These are phyloP conservation scores for Saturnispora saitoi DNA, from an alignment of 805 yeast genomes.

Conservation along the genomic window DNA sequence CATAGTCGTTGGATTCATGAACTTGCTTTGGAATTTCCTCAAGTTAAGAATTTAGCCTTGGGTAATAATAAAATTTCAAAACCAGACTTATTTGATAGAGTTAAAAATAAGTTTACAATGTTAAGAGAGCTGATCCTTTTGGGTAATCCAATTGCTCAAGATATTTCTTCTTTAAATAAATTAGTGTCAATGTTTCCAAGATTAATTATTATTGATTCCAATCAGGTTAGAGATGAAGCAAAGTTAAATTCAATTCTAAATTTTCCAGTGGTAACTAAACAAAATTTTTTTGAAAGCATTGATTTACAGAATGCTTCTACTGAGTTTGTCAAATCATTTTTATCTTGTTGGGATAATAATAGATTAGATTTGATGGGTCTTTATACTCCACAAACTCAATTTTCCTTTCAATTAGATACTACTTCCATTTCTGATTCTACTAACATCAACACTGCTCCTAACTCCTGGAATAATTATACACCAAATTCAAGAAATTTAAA, in stretches of 20 bases:
- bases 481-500: conserved; percentile 70
- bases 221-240: conserved; percentile 63
- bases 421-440: conserved; percentile 33
- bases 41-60: conserved; percentile 67
- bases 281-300: conserved; percentile 73
- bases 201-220: conserved; percentile 69
- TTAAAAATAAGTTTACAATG: conserved; percentile 66
- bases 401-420: conserved; percentile 71
- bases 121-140: conserved; percentile 70
- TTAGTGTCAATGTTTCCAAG: conserved; percentile 72
- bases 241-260: conserved; percentile 43
- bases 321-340: conserved; percentile 67
- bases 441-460: conserved; percentile 15
- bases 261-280: conserved; percentile 48
- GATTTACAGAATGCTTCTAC: conserved; percentile 64
- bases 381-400: conserved; percentile 77
- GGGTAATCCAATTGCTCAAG: conserved; percentile 63
- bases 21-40: conserved; percentile 67
- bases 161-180: conserved; percentile 43
- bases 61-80: conserved; percentile 62
- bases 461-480: conserved; percentile 57
- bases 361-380: conserved; percentile 60
- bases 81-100: conserved; percentile 54
- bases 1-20: conserved; percentile 43
- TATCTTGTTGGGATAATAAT: conserved; percentile 75